A percentile compares a stretch with the other conserved stretches of the same genome.
Conservation (phyloP, 495 filamentous ascomycete species). For the Mytilinidion resinicola region DNA sequence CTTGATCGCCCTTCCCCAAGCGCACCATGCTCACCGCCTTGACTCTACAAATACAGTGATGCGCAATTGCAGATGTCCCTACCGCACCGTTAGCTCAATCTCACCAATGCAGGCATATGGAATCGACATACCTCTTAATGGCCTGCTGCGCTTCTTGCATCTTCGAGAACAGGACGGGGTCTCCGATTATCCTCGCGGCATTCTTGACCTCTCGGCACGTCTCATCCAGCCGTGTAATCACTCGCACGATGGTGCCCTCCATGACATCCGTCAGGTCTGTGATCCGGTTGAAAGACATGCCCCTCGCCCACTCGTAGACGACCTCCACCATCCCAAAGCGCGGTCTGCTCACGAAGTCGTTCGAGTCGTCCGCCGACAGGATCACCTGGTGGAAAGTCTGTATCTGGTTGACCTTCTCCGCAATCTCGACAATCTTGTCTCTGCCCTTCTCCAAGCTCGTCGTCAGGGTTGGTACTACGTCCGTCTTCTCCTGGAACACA, state of each 20-base stretch:
- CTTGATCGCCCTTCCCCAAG: too few species aligned
- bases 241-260: conserved; percentile 91
- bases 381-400: conserved; percentile 88
- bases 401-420: conserved; percentile 81
- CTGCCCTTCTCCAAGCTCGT: conserved; percentile 75
- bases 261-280: conserved; percentile 94
- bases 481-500: conserved; percentile 98
- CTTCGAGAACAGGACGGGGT: conserved; percentile 86
- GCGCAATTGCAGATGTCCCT: conserved; percentile 29
- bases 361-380: conserved; percentile 77
- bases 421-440: conserved; percentile 77
- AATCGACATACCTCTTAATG: conserved; percentile 84
- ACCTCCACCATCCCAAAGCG: conserved; percentile 94
- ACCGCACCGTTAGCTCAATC: conserved; percentile 10
- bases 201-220: conserved; percentile 97
- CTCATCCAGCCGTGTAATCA: conserved; percentile 89
- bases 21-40: too few species aligned
- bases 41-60: conserved; percentile 20
- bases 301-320: conserved; percentile 95
- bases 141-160: conserved; percentile 95
- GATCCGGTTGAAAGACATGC: conserved; percentile 97
- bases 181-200: conserved; percentile 91
- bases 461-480: conserved; percentile 75
- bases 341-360: conserved; percentile 81
- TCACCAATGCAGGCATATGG: neutral